Evolutionary conservation across 176 grass and related monocot species (phyloP).

Genomic region (Saccharum spontaneum): DNA sequence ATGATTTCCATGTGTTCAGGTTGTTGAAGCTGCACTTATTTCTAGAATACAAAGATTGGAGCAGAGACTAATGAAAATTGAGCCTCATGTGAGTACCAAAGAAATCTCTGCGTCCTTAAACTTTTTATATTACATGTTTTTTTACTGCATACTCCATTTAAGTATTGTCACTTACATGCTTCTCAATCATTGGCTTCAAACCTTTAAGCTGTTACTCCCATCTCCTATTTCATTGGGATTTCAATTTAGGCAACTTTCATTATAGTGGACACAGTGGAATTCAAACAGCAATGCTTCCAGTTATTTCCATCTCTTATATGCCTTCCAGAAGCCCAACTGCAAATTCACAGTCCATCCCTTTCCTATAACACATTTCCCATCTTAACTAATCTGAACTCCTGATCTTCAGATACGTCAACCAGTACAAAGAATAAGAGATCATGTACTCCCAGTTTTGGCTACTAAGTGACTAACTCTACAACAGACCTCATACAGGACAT

Average conservation of each 20-base stretch:
- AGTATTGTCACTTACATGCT: not conserved
- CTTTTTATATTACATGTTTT: constrained; percentile 2
- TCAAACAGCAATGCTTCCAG: not conserved
- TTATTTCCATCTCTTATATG: constrained; percentile 7
- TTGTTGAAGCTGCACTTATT: constrained; percentile 94
- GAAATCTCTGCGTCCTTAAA: constrained; percentile 20
- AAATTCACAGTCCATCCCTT: not conserved
- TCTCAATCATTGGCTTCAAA: not conserved
- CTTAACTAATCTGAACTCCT: constrained; percentile 1
- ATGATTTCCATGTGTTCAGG: constrained; percentile 45
- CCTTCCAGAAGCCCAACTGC: constrained; percentile 7
- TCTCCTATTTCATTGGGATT: constrained; percentile 6
- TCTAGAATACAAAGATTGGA: constrained; percentile 93
- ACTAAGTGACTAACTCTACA: constrained; percentile 11
- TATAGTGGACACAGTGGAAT: not conserved
- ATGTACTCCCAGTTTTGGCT: not conserved
- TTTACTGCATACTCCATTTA: not conserved
- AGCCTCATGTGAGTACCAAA: constrained; percentile 86
- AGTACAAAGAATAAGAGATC: not conserved
- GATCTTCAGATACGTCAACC: not conserved
- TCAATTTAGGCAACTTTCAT: constrained; percentile 22
- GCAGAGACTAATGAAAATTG: constrained; percentile 78
- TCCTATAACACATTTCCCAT: constrained; percentile 7
- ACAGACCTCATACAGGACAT: not conserved
- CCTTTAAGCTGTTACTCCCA: not conserved